phyloP scores from a whole-genome alignment of 257 asterid species.

The Nicotiana attenuata region DNA sequence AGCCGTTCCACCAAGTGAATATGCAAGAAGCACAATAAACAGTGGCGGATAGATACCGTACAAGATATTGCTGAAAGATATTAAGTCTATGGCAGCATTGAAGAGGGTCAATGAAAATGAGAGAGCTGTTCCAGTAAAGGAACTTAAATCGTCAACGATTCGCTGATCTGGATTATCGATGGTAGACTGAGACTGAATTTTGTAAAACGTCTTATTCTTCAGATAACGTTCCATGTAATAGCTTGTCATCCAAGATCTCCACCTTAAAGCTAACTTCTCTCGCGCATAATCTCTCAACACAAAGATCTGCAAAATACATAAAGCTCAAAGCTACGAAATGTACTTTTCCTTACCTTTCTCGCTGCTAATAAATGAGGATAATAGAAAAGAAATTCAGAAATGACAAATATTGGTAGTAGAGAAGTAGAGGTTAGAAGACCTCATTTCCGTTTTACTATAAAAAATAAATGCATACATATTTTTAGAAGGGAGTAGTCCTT shows the following conservation, averaged over 20 bases:
- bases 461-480: neutral
- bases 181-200: constrained; percentile 78
- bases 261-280: constrained; percentile 84
- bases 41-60: constrained; percentile 92
- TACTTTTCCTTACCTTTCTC: neutral
- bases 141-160: constrained; percentile 86
- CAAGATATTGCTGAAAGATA: constrained; percentile 86
- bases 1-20: constrained; percentile 90
- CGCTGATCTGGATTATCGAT: constrained; percentile 96
- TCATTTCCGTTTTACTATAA: neutral
- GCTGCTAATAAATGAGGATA: neutral
- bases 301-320: constrained; percentile 51
- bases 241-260: constrained; percentile 96
- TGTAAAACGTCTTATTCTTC: constrained; percentile 68
- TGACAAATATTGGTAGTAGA: neutral
- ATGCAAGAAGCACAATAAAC: constrained; percentile 66
- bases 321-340: neutral
- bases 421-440: neutral
- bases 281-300: constrained; percentile 90
- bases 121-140: constrained; percentile 89
- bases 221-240: constrained; percentile 86
- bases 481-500: neutral
- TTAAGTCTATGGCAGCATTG: constrained; percentile 81
- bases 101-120: constrained; percentile 77
- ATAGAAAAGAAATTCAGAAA: neutral